Evolutionary conservation across 352 stramenopile genomes (phyloP).

Genomic region (Pythium aquatile): DNA sequence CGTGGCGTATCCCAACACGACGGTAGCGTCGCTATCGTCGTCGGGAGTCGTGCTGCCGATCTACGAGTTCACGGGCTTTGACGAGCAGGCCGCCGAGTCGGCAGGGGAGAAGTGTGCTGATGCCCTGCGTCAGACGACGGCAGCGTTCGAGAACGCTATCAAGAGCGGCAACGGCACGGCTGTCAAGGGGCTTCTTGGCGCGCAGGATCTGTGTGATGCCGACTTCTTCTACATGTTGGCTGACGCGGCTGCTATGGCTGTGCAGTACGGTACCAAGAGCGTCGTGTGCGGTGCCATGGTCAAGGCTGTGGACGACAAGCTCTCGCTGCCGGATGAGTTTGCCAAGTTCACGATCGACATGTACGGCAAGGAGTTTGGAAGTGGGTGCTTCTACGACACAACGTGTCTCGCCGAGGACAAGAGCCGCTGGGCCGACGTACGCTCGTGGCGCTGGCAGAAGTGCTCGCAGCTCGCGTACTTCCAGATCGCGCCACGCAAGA

Average conservation of each 20-base stretch:
- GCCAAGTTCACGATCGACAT: slow-evolving; percentile 79
- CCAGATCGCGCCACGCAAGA: slow-evolving; percentile 62
- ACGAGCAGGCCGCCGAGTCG: slow-evolving; percentile 71
- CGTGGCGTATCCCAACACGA: slow-evolving; percentile 76
- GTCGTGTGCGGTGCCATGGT: slow-evolving; percentile 67
- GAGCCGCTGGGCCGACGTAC: slow-evolving; percentile 62
- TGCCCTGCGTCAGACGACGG: slow-evolving; percentile 57
- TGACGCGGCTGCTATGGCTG: slow-evolving; percentile 82
- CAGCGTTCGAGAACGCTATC: slow-evolving; percentile 67
- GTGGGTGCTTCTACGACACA: slow-evolving; percentile 84
- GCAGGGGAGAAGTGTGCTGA: slow-evolving; percentile 57
- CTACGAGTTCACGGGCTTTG: slow-evolving; percentile 81
- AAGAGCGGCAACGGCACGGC: slow-evolving; percentile 40
- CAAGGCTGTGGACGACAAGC: slow-evolving; percentile 44
- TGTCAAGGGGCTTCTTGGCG: slow-evolving; percentile 68
- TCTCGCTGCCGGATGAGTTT: slow-evolving; percentile 60
- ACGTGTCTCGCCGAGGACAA: slow-evolving; percentile 52
- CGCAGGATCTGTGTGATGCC: slow-evolving; percentile 48
- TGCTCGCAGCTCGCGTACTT: slow-evolving; percentile 87
- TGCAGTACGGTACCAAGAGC: slow-evolving; percentile 88
- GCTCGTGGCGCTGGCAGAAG: slow-evolving; percentile 89
- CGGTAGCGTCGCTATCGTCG: slow-evolving; percentile 65
- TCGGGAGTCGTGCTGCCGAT: slow-evolving; percentile 81
- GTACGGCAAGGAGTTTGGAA: slow-evolving; percentile 78
- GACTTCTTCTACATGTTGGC: slow-evolving; percentile 92